Percentiles rank a stretch among this genome's conserved stretches.
Conservation (phyloP, 2,329 filamentous ascomycete species). For the Trichoderma arundinaceum region DNA sequence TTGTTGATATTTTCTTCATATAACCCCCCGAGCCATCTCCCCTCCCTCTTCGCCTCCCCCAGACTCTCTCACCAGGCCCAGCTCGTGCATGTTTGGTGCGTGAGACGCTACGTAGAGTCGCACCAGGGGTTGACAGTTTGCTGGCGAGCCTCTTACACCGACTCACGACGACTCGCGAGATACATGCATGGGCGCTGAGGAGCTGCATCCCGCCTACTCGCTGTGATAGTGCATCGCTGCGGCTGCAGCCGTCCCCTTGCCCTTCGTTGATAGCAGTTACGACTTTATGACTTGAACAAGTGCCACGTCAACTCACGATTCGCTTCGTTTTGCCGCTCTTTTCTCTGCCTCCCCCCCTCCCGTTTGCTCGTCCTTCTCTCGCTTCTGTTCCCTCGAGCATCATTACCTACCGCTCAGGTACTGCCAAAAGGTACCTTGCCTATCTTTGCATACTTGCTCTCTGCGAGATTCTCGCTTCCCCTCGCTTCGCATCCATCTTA, state of each 20-base stretch:
- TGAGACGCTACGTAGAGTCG: background rate
- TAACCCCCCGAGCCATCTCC: no score
- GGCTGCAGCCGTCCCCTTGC: conserved; percentile 20
- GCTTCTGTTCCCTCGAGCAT: background rate
- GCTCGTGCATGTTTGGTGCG: background rate
- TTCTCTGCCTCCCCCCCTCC: background rate
- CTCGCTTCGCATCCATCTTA: conserved; percentile 25
- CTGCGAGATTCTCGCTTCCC: conserved; percentile 11
- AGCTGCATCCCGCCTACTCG: conserved; percentile 28
- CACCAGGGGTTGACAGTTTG: background rate
- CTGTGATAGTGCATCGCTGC: conserved; percentile 5
- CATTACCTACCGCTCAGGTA: conserved; percentile 2
- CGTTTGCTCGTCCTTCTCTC: background rate
- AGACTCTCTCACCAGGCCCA: background rate
- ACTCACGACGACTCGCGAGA: conserved; percentile 9
- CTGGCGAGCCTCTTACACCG: conserved; percentile 20
- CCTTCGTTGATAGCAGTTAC: conserved; percentile 19
- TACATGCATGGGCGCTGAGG: background rate
- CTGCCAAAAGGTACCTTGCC: background rate
- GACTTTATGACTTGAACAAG: conserved; percentile 27
- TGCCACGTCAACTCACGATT: conserved; percentile 7
- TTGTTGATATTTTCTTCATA: background rate
- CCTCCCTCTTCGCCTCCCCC: background rate
- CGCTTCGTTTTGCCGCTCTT: background rate
- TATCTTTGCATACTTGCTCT: conserved; percentile 2